These are phyloP conservation scores for Cercospora citrullina DNA, from an alignment of 2,329 filamentous ascomycete genomes.

Conservation along the genomic window DNA sequence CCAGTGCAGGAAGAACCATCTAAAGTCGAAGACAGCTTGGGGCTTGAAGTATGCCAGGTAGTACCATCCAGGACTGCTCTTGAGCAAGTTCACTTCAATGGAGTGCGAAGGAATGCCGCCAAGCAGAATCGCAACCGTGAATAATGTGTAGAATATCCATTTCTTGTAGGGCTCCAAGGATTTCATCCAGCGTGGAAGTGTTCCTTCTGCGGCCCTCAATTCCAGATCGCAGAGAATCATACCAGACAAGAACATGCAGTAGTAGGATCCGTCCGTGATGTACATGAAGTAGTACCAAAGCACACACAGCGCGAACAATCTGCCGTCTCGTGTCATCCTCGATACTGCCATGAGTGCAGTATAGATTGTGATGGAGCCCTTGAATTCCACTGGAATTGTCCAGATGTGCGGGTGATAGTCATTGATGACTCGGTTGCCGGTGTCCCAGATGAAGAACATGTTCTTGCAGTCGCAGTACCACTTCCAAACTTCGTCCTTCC, in stretches of 20 bases:
- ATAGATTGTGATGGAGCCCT: constrained; percentile 65
- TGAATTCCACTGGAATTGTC: constrained; percentile 65
- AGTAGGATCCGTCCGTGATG: constrained; percentile 64
- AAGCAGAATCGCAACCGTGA: constrained; percentile 57
- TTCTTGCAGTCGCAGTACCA: constrained; percentile 63
- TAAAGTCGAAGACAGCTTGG: constrained; percentile 38
- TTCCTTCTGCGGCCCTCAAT: constrained; percentile 51
- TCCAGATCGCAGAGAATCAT: constrained; percentile 65
- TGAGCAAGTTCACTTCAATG: constrained; percentile 53
- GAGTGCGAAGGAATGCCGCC: constrained; percentile 60
- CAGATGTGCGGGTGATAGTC: constrained; percentile 61
- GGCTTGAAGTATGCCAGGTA: constrained; percentile 56
- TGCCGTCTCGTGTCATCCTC: constrained; percentile 54
- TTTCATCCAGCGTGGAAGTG: constrained; percentile 54
- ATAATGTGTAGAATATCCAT: constrained; percentile 55
- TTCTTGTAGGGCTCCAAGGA: constrained; percentile 52
- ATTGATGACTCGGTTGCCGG: constrained; percentile 59
- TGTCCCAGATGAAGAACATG: constrained; percentile 66
- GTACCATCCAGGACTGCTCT: constrained; percentile 60
- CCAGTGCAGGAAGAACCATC: constrained; percentile 39
- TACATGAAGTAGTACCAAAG: constrained; percentile 68
- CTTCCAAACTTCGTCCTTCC: constrained; percentile 54
- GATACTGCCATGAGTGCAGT: constrained; percentile 59
- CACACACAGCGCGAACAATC: constrained; percentile 55
- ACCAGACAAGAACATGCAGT: constrained; percentile 60